Base-by-base conservation (phyloP, 2,329 filamentous ascomycete genomes). In the Sporothrix brasiliensis region DNA sequence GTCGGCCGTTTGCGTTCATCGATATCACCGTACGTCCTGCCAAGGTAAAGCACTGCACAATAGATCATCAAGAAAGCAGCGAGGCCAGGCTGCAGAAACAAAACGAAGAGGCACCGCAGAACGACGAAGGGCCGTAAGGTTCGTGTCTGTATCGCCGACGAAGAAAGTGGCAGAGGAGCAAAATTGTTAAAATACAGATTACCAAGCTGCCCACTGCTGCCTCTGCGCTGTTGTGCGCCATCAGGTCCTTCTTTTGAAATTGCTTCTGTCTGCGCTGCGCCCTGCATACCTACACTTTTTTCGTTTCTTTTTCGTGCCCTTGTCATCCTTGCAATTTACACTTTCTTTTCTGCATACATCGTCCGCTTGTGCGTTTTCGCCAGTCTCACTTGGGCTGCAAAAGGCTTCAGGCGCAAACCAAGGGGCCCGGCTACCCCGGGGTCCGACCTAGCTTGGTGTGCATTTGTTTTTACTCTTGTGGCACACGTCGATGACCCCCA, bases 1-100 rank as follows among this genome's bases (percentile, higher is more conserved):
- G 39, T 24, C 14, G 39, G 39, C 41, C 41, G 19, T 24, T 13
- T 24, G n/a, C 39, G 21, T 34, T n/a, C 4, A 34, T 13, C 16
- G 24, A 65, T 21, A 65, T 34, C 19, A 50, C 27, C 34, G 61
- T 65, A 65, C 16, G 44, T 50, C 50, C 21, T 13, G 7, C 16
- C 24, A 34, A 65, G 47, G 61, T 49, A 65, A 49, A 13, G 27
- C 11, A 50, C 34, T 13, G 11, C 44, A 47, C 34, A 65, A 47
- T 34, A 65, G 41, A 65, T 14, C 34, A 61, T 49, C 61, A 65
- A 65, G 60, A 50, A 34, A 65, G 9, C 61, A 65, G 61, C 14
- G 16, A 21, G 24, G 11, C 14, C 52, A n/a, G 13, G 21, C 7
- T 27, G n/a, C 54, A n/a, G 30, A 34, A 41, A 21, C 4, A 10